These are phyloP conservation scores for Coniochaeta hoffmannii DNA, from an alignment of 2,329 filamentous ascomycete genomes.

Conservation along the genomic window DNA sequence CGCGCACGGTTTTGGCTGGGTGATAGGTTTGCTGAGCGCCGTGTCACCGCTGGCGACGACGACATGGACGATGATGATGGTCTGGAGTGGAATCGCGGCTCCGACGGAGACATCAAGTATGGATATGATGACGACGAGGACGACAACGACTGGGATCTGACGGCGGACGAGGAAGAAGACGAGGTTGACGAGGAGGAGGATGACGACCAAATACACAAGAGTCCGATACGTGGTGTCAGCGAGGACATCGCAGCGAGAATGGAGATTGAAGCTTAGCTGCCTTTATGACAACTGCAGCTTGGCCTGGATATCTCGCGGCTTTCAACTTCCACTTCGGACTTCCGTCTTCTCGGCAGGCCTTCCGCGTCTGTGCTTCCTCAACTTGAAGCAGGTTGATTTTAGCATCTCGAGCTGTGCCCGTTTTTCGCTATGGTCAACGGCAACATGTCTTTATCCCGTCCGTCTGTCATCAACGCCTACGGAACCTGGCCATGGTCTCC, in stretches of 20 bases:
- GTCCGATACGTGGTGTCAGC: constrained; percentile 47
- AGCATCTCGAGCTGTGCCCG: too few species aligned
- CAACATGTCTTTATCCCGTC: too few species aligned
- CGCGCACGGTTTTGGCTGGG: constrained; percentile 86
- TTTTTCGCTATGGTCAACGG: too few species aligned
- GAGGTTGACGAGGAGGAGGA: constrained; percentile 26
- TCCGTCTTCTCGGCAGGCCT: not conserved
- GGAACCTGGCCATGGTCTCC: too few species aligned
- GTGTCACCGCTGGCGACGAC: constrained; percentile 33
- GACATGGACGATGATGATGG: constrained; percentile 44
- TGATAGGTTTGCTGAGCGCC: constrained; percentile 44
- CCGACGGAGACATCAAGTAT: constrained; percentile 47
- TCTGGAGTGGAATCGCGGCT: constrained; percentile 50
- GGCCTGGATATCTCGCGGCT: too few species aligned
- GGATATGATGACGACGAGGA: constrained; percentile 41
- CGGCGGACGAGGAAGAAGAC: constrained; percentile 28
- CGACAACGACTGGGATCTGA: constrained; percentile 31
- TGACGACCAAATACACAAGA: constrained; percentile 23
- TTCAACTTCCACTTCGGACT: not conserved
- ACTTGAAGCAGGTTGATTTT: not conserved
- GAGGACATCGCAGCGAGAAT: constrained; percentile 56
- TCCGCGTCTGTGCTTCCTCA: not conserved
- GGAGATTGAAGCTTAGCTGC: constrained; percentile 43
- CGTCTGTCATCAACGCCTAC: too few species aligned
- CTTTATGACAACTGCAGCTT: not conserved